Evolutionary conservation across 441 rosid species (phyloP), one percentile per base, ranked within the genome.

Genomic region (Brassica balearica): DNA sequence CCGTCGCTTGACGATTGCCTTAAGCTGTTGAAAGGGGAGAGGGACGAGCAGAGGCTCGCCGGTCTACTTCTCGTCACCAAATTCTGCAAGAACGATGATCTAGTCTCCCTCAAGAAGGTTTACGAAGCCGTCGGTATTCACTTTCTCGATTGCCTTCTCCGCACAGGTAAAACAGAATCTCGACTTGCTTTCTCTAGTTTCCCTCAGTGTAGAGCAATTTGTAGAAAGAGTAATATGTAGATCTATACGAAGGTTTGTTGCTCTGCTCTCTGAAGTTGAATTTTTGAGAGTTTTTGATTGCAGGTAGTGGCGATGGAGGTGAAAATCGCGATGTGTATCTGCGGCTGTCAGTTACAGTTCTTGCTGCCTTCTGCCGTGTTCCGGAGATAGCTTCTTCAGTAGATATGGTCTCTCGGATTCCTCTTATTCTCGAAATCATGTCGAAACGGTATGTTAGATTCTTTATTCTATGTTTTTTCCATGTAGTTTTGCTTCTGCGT

Each of bases 11-110:
- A 86, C 1, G 92, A 92, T 81, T 91, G 92, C 86, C 87, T 96
- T 84, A 91, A 82, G 88, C 86, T 94, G 6, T 65, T 94, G 62
- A 90, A 80, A 78, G 98, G 97, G 64, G 92, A 91, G 79, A 86
- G 96, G 67, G 99, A 96, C 81, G 98, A 96, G 89, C 97, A 92
- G 61, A 90, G 89, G 27, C 91, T 96, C n/a, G 97, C 98, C 7
- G 99, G 96, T 64, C 77, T 96, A n/a, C 92, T 93, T 27, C 81
- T 96, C 36, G 92, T 94, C 58, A 94, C 99, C 60, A 96, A 91
- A 66, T 87, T 91, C 69, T 89, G 92, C 77, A 83, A 86, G 55
- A 82, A 81, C 76, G 91, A 91, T 65, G 97, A 94, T 72, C 65
- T 83, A 6, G 76, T 19, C 72, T 87, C 96, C 11, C 88, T 96